phyloP scores from a whole-genome alignment of 495 filamentous ascomycete species.

The Thermothielavioides terrestris region DNA sequence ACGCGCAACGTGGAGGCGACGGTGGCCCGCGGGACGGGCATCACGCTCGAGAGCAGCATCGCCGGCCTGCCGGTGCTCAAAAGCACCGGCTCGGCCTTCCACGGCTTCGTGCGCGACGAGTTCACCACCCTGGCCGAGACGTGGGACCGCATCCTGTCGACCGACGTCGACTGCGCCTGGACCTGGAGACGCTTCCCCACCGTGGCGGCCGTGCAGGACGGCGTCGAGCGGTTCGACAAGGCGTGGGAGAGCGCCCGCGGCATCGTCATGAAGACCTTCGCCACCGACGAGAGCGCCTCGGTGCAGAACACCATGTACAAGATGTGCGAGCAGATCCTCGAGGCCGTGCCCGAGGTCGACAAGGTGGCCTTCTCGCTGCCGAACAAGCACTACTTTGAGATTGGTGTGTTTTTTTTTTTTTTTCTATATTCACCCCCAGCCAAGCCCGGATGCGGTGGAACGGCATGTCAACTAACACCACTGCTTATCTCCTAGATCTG shows the following conservation, averaged over 20 bases:
- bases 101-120: slow-evolving; percentile 86
- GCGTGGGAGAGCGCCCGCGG: slow-evolving; percentile 66
- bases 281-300: slow-evolving; percentile 81
- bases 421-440: slow-evolving; percentile 49
- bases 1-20: slow-evolving; percentile 65
- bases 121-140: slow-evolving; percentile 85
- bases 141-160: slow-evolving; percentile 90
- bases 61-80: slow-evolving; percentile 80
- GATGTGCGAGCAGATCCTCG: slow-evolving; percentile 87
- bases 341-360: slow-evolving; percentile 58
- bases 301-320: slow-evolving; percentile 99
- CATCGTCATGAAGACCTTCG: slow-evolving; percentile 87
- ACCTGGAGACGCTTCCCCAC: slow-evolving; percentile 63
- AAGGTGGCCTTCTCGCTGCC: slow-evolving; percentile 76
- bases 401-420: slow-evolving; percentile 53
- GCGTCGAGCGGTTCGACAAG: slow-evolving; percentile 60
- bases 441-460: too few species aligned
- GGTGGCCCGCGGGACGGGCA: slow-evolving; percentile 46
- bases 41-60: slow-evolving; percentile 64
- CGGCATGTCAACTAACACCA: too few species aligned
- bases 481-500: slow-evolving; percentile 51
- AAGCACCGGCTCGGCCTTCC: slow-evolving; percentile 94
- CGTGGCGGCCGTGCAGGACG: slow-evolving; percentile 58
- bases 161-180: slow-evolving; percentile 82
- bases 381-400: slow-evolving; percentile 98